Evolutionary conservation across 352 stramenopile genomes (phyloP), one percentile per base, ranked within the genome.

Genomic region (Globisporangium ultimum): DNA sequence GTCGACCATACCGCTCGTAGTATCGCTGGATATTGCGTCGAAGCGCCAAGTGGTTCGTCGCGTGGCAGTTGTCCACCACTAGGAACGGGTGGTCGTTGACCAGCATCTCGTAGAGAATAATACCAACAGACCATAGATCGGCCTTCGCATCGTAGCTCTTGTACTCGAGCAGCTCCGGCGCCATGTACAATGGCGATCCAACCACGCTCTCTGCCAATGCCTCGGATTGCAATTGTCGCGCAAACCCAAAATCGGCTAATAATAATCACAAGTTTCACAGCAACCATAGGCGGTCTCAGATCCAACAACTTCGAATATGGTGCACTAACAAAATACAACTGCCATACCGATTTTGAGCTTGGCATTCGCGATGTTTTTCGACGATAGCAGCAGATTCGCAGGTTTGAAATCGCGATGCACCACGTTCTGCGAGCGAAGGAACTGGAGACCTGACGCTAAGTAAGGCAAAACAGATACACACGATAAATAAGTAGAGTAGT

Each of bases 101-200:
- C n/a, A 92, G 70, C 83, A 92, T 92, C 61, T 92, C 83, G 67
- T 89, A 92, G 20, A 92, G 52, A 54, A 92, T 92, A 41, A 92
- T 90, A 0, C 83, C 83, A 24, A 92, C 83, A 3, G 78, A 89
- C 83, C 83, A 92, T 32, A 92, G 62, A 59, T 92, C 83, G 0
- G 83, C 83, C 63, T 91, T 92, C 24, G 83, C 83, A 55, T 92
- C 80, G 61, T 92, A 92, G 60, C 80, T 87, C 64, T 92, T 92
- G 78, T 91, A 92, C 67, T 92, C 83, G 32, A 92, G 68, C 20
- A 92, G 58, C 49, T 92, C 83, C 0, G 83, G 83, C 0, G 83
- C 83, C 83, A 92, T 92, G 53, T 92, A 92, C 5, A 92, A 65
- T 11, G 83, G 83, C 3, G 83, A 92, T 0, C 83, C 83, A 13